Evolutionary conservation across 2,329 filamentous ascomycete genomes (phyloP), one percentile per base, ranked within the genome.

Genomic region (Trematosphaeria pertusa): DNA sequence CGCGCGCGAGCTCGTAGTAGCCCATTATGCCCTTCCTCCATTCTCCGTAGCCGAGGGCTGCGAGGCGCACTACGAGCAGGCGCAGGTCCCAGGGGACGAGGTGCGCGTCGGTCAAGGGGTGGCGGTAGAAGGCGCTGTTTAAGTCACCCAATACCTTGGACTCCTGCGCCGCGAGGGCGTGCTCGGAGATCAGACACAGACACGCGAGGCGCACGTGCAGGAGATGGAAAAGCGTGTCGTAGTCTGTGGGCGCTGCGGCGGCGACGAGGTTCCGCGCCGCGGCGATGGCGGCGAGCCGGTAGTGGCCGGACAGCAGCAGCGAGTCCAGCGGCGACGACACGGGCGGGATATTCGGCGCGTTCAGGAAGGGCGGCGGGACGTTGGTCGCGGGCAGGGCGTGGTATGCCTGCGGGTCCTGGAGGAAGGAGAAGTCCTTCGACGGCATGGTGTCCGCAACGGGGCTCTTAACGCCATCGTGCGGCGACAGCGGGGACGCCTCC

Each of bases 81-180:
- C 94, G 84, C 41, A 99, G 79, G 32, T 87, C 82, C 92, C 94
- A 99, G 0, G 93, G 93, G 0, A 93, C 88, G 0, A 96, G 79
- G 35, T 75, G 72, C 5, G 57, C 54, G 35, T 63, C 56, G 1
- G 69, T 73, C 12, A 89, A 52, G 76, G 81, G 43, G 62, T 76
- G 50, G 72, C 73, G 58, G 56, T 74, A 74, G 52, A 74, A 72
- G 21, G 87, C 32, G 75, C 86, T 80, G 43, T 72, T 80, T 34
- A 87, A 64, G 56, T 87, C 85, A 36, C 83, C 80, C n/a, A 87
- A 73, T 1, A 80, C 78, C 53, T 84, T 82, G 4, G 82, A 80
- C 69, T 88, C 85, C 53, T 85, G 79, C 0, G 83, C 82, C 2
- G 80, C 78, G 3, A 81, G 66, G 3, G 73, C 69, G 24, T 76